These are phyloP conservation scores for Amylocarpus encephaloides DNA, from an alignment of 2,329 filamentous ascomycete species.

Conservation along the genomic window DNA sequence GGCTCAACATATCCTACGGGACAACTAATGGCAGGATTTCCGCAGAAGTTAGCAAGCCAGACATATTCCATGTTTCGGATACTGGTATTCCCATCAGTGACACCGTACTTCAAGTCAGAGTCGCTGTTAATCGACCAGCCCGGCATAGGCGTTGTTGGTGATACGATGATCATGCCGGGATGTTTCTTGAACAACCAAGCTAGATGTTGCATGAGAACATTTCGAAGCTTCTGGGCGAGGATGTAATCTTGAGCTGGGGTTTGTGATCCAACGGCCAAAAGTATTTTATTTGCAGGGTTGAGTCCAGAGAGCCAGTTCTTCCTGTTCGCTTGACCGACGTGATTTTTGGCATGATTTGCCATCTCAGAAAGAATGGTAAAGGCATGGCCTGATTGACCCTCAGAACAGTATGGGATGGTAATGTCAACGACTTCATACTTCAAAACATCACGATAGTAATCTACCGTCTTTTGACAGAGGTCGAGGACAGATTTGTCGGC, in stretches of 20 bases:
- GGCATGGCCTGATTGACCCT: slow-evolving; percentile 72
- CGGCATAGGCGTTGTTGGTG: slow-evolving; percentile 67
- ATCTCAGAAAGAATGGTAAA: slow-evolving; percentile 72
- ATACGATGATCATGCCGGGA: slow-evolving; percentile 71
- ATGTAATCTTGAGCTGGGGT: slow-evolving; percentile 65
- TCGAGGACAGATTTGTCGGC: slow-evolving; percentile 58
- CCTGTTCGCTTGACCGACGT: slow-evolving; percentile 22
- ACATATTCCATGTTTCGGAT: slow-evolving; percentile 80
- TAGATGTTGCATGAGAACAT: slow-evolving; percentile 72
- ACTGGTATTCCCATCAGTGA: slow-evolving; percentile 66
- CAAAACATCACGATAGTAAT: slow-evolving; percentile 46
- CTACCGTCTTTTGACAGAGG: slow-evolving; percentile 56
- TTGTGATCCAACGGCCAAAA: slow-evolving; percentile 58
- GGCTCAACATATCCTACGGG: slow-evolving; percentile 63
- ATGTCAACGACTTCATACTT: slow-evolving; percentile 53
- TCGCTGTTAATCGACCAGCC: slow-evolving; percentile 60
- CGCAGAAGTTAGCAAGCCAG: slow-evolving; percentile 77
- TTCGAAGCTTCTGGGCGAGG: slow-evolving; percentile 66
- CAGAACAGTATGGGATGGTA: slow-evolving; percentile 56
- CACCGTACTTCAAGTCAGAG: slow-evolving; percentile 60
- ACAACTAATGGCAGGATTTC: slow-evolving; percentile 67
- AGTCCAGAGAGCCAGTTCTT: slow-evolving; percentile 48
- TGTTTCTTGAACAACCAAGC: slow-evolving; percentile 62
- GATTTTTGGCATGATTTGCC: slow-evolving; percentile 37
- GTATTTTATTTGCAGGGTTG: slow-evolving; percentile 61